These are phyloP conservation scores for Hypoxylon sp. DNA, from an alignment of 2,329 filamentous ascomycete genomes.

Conservation along the genomic window DNA sequence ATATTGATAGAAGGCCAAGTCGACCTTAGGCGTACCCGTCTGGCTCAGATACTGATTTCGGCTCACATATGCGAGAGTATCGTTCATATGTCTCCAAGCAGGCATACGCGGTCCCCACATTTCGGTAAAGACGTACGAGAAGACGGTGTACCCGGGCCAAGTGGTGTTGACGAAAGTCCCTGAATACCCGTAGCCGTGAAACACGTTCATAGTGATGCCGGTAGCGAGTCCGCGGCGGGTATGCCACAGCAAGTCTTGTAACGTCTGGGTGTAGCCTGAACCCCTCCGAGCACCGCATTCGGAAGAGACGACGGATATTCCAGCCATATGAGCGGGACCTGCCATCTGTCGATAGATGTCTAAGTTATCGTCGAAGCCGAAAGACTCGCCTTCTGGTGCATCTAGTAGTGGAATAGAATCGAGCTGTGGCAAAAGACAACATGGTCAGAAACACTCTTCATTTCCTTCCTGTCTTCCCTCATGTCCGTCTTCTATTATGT, in stretches of 20 bases:
- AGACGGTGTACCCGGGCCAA: neutral
- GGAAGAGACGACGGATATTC: neutral
- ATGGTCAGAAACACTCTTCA: neutral
- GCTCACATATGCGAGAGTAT: neutral
- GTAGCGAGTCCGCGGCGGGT: constrained; percentile 1
- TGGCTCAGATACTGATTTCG: neutral
- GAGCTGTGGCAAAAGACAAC: neutral
- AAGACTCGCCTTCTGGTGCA: neutral
- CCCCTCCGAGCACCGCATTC: neutral
- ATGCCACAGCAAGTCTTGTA: constrained; percentile 4
- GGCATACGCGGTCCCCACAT: constrained; percentile 3
- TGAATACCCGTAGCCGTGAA: neutral
- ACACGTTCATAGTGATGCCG: neutral
- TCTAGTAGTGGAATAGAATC: neutral
- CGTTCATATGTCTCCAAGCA: neutral
- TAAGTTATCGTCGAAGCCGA: neutral
- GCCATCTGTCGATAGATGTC: neutral
- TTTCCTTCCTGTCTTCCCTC: too few species aligned
- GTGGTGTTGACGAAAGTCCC: constrained; percentile 1
- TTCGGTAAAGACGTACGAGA: neutral
- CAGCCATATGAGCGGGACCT: constrained; percentile 4
- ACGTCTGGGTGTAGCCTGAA: neutral
- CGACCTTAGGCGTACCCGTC: constrained; percentile 1
- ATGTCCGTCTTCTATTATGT: neutral
- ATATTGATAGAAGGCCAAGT: neutral